Conservation (phyloP, 495 filamentous ascomycete genomes). For the Rostrohypoxylon terebratum region DNA sequence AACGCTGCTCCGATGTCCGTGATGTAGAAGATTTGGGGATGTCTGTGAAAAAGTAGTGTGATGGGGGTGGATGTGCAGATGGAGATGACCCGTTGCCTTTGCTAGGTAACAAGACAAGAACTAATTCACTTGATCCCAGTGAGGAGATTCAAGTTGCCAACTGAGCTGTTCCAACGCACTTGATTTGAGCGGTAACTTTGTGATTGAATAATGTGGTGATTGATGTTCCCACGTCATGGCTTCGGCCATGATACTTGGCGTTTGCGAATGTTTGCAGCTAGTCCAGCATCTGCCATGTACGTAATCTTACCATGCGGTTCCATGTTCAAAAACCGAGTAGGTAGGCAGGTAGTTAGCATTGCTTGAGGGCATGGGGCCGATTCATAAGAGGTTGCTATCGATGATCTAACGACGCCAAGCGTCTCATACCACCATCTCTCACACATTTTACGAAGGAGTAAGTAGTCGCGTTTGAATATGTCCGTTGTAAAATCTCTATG, state of each 20-base stretch:
- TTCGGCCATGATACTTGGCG: not conserved
- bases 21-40: not conserved
- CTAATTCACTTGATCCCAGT: constrained; percentile 8
- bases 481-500: too few relatives aligned
- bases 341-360: too few relatives aligned
- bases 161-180: not conserved
- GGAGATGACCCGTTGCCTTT: constrained; percentile 2
- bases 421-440: too few relatives aligned
- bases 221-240: not conserved
- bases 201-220: not conserved
- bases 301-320: not conserved
- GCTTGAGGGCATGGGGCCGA: too few relatives aligned
- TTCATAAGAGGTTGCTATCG: too few relatives aligned
- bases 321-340: too few relatives aligned
- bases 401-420: too few relatives aligned
- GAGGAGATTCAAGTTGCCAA: not conserved
- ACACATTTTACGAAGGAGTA: too few relatives aligned
- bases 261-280: not conserved
- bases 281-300: not conserved
- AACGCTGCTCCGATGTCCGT: constrained; percentile 7
- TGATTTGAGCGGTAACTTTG: not conserved
- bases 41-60: not conserved
- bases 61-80: not conserved
- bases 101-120: constrained; percentile 5
- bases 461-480: too few relatives aligned